Evolutionary conservation across 228 moss, liverwort and hornwort genomes (phyloP).

Genomic region (Sphagnum fallax): DNA sequence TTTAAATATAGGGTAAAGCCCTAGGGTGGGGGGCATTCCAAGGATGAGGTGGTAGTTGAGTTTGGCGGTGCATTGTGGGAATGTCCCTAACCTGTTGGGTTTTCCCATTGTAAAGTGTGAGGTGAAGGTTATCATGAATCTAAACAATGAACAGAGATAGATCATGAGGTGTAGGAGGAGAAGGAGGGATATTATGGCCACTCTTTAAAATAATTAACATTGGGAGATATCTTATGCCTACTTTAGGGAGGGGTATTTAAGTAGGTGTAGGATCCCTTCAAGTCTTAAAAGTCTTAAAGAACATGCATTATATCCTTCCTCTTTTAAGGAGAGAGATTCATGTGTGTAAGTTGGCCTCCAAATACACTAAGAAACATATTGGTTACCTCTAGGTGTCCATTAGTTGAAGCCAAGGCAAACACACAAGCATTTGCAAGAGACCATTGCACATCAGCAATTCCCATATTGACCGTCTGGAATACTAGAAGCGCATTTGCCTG

Average conservation of each 20-base stretch:
- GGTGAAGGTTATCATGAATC: too few relatives aligned
- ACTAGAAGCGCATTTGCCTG: slow-evolving; percentile 89
- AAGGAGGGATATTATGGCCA: not conserved
- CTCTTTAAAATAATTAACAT: not conserved
- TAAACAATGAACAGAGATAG: too few relatives aligned
- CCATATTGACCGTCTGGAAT: slow-evolving; percentile 77
- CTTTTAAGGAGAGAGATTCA: not conserved
- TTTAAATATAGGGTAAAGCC: not conserved
- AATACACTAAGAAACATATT: not conserved
- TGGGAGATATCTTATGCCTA: not conserved
- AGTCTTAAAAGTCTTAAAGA: not conserved
- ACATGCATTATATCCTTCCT: not conserved
- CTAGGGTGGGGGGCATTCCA: not conserved
- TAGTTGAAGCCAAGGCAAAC: slow-evolving; percentile 68
- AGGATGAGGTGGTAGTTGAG: not conserved
- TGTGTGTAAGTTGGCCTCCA: not conserved
- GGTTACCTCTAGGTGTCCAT: slow-evolving; percentile 80
- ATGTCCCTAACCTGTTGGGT: too few relatives aligned
- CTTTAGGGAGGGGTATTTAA: too few relatives aligned
- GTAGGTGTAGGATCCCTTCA: too few relatives aligned
- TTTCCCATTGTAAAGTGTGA: too few relatives aligned
- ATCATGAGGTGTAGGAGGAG: too few relatives aligned
- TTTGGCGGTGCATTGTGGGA: too few relatives aligned
- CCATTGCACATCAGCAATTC: slow-evolving; percentile 85
- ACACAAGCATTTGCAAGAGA: slow-evolving; percentile 71